Base-by-base conservation (phyloP, 371 early-diverging fungal genomes). In the Apophysomyces variabilis region DNA sequence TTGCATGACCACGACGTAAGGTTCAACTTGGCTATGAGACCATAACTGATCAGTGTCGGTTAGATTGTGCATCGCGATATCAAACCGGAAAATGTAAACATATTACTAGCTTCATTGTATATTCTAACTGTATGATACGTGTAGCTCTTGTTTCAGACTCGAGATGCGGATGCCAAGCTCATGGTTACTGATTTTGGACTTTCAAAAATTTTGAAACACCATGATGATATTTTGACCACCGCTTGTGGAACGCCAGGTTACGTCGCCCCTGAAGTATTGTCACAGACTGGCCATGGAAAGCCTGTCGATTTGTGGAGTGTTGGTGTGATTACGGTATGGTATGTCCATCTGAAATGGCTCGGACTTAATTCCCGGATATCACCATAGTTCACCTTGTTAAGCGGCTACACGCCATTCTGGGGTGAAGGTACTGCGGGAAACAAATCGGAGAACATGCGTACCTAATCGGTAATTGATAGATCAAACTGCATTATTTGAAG, bases 221-320 rank as follows among this genome's bases (percentile, higher is more conserved):
- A 82, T 26, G 83, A 88, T 68, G 77, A 79, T 46, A 74, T 85
- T 1, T 66, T 93, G 60, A 84, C 80, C 61, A 94, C 93, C 0
- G 92, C 92, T 64, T 93, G 92, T 71, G 94, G 95, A 41, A 90
- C 92, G 35, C 89, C 92, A 36, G 92, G 95, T 58, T 95, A 93
- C 77, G 94, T 93, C 70, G 91, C 93, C 0, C 95, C 95, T 44
- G 95, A 94, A 74, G 84, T 95, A 5, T 75, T 95, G 58, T 75
- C 79, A 38, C 92, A 81, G 47, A 82, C 82, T 41, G 87, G 87
- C 7, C 82, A 87, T 63, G 83, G 83, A 63, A 84, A 79, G 38
- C 85, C 85, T n/a, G 87, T 85, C 4, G 98, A 97, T 74, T 75
- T 95, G 65, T 97, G 96, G 96, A 90, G 92, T 32, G 73, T 96